phyloP scores from a whole-genome alignment of 2,329 filamentous ascomycete species.

The Hymenoscyphus occultus region DNA sequence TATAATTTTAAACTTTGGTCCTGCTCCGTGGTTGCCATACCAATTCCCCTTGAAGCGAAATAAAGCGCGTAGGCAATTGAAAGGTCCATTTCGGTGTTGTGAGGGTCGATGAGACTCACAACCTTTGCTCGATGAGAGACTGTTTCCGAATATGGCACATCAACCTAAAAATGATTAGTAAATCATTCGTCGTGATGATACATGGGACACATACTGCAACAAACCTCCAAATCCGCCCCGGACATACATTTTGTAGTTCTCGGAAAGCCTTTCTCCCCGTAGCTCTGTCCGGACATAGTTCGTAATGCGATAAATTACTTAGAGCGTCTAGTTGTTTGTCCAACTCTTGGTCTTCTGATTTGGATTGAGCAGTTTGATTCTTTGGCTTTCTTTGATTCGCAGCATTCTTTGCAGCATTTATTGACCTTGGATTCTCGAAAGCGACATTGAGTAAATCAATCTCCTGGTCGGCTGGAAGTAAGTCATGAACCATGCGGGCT shows the following conservation, averaged over 20 bases:
- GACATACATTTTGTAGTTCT: constrained; percentile 71
- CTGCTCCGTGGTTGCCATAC: constrained; percentile 34
- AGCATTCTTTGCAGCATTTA: constrained; percentile 49
- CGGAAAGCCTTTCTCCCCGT: constrained; percentile 77
- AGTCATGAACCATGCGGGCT: constrained; percentile 74
- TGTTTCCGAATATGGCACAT: constrained; percentile 78
- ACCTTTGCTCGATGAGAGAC: constrained; percentile 65
- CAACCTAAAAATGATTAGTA: constrained; percentile 50
- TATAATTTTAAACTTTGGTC: constrained; percentile 43
- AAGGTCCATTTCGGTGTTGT: constrained; percentile 98
- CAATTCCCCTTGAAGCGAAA: constrained; percentile 78
- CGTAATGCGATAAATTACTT: constrained; percentile 51
- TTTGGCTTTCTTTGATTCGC: constrained; percentile 33
- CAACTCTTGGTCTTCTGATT: neutral
- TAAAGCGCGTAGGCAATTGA: constrained; percentile 94
- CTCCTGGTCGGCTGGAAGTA: constrained; percentile 63
- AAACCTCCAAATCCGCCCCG: constrained; percentile 75
- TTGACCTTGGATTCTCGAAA: constrained; percentile 86
- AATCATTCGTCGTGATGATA: constrained; percentile 9
- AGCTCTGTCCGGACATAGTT: constrained; percentile 83
- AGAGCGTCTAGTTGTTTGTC: neutral
- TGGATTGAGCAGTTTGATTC: neutral
- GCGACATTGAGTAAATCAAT: constrained; percentile 94
- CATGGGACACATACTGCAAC: constrained; percentile 54
- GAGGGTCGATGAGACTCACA: constrained; percentile 78